Evolutionary conservation across 1,284 basidiomycete species (phyloP).

Genomic region (Irpex rosettiformis): DNA sequence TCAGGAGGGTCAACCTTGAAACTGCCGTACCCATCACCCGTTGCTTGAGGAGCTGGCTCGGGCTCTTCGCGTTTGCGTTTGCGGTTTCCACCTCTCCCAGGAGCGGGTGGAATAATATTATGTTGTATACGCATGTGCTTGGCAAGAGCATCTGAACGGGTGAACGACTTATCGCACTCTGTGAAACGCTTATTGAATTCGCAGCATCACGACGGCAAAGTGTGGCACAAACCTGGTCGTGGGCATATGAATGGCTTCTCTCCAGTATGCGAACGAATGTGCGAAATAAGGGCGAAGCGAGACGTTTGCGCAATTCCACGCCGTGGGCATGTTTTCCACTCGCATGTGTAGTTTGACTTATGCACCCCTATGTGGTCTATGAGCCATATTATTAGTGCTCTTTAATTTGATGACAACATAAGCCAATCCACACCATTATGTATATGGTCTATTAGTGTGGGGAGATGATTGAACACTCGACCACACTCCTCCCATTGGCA

Average conservation of each 20-base stretch:
- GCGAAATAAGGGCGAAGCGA: constrained; percentile 83
- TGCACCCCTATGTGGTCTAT: constrained; percentile 81
- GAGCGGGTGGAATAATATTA: constrained; percentile 68
- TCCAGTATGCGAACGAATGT: constrained; percentile 87
- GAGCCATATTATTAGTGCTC: not conserved
- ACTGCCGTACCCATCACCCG: constrained; percentile 43
- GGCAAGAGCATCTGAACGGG: constrained; percentile 85
- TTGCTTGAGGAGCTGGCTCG: constrained; percentile 24
- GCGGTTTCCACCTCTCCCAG: constrained; percentile 66
- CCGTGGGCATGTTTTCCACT: constrained; percentile 81
- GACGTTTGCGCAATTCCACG: constrained; percentile 82
- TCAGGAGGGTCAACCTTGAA: constrained; percentile 64
- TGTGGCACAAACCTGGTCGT: constrained; percentile 50
- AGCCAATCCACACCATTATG: constrained; percentile 63
- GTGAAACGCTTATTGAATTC: constrained; percentile 3
- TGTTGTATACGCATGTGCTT: constrained; percentile 91
- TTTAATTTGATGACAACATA: not conserved
- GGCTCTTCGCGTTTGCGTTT: constrained; percentile 48
- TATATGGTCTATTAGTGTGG: constrained; percentile 74
- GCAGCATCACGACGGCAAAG: constrained; percentile 20
- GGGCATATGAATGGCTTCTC: constrained; percentile 90
- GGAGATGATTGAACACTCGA: constrained; percentile 63
- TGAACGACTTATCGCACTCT: constrained; percentile 94
- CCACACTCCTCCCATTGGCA: constrained; percentile 83
- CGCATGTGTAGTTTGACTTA: constrained; percentile 84